Percentiles rank a stretch among this genome's conserved stretches.
Conservation (phyloP, 257 asterid genomes). For the Voacanga thouarsii region DNA sequence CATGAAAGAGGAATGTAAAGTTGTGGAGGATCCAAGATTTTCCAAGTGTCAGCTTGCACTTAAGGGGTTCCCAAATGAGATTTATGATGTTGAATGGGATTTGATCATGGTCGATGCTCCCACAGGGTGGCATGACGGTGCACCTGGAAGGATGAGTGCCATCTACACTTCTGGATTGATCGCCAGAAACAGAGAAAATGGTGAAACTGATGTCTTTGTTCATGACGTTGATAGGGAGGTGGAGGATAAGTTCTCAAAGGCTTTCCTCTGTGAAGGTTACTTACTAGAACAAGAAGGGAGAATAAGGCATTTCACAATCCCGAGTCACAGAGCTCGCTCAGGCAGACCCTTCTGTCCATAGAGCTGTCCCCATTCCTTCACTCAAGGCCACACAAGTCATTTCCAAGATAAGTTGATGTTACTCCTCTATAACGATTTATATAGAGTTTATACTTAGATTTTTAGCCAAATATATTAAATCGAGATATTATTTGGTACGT, state of each 20-base stretch:
- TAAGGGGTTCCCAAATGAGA: constrained; percentile 51
- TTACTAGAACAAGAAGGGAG: constrained; percentile 62
- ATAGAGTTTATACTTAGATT: too few relatives aligned
- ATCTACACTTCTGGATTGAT: constrained; percentile 80
- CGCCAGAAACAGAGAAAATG: constrained; percentile 64
- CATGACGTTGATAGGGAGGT: constrained; percentile 81
- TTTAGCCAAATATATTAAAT: too few relatives aligned
- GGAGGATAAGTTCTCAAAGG: constrained; percentile 72
- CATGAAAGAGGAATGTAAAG: constrained; percentile 46
- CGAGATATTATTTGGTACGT: too few relatives aligned
- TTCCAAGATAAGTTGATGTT: too few relatives aligned
- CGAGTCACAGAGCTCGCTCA: constrained; percentile 52
- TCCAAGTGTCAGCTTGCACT: constrained; percentile 64
- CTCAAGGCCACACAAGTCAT: too few relatives aligned
- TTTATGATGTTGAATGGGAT: constrained; percentile 80
- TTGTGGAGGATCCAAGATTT: constrained; percentile 64
- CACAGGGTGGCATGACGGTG: constrained; percentile 67
- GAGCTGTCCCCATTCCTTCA: neutral
- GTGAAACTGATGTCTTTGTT: constrained; percentile 79
- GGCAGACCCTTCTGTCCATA: constrained; percentile 74
- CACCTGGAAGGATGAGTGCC: constrained; percentile 89
- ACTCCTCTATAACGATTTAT: too few relatives aligned
- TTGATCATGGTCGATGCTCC: constrained; percentile 95
- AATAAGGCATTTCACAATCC: constrained; percentile 70
- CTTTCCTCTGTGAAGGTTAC: constrained; percentile 75